Evolutionary conservation across 257 asterid genomes (phyloP), one percentile per base, ranked within the genome.

Genomic region (Ligustrum vulgare): DNA sequence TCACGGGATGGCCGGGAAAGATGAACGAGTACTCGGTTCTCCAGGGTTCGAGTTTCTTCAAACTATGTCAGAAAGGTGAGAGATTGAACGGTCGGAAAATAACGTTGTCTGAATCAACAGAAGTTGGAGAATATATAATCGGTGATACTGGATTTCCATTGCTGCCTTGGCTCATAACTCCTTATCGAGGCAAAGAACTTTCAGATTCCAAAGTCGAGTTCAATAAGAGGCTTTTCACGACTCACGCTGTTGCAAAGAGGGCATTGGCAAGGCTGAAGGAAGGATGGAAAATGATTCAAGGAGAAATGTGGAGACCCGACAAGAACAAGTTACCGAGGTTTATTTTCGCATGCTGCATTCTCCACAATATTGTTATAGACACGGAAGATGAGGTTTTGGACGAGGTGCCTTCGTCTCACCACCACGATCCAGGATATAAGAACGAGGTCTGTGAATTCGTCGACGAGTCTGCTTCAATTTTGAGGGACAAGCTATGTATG

Each of bases 271-370:
- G 90, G 85, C 39, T 94, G 76, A 94, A 94, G 85, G 92, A 85
- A 2, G 88, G 58, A 4, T 94, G 98, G 97, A 92, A 77, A 87
- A 89, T 94, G 91, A 84, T 94, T 22, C 81, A 79, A 15, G 96
- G 94, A 67, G 88, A 83, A 4, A 82, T 92, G 97, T 92, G 97
- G 97, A 87, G 97, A 45, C 98, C 98, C 0, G 97, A 94, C 80
- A 89, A 84, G 88, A 92, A 91, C 70, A 92, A 81, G 90, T 77
- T 94, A 34, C 99, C 99, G 0, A 89, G 98, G 84, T 86, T 88
- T 64, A 86, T 94, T 7, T 87, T 87, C 4, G 98, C 87, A 2
- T 92, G 98, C 75, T 94, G 99, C 82, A 88, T 92, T 78, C 94
- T 94, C 69, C 99, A 94, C 73, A 94, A 94, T 67, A 92, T 94